Percentiles rank a stretch among this genome's conserved stretches.
Evolutionary conservation across 495 filamentous ascomycete genomes (phyloP).

Genomic region (Lophium mytilinum): DNA sequence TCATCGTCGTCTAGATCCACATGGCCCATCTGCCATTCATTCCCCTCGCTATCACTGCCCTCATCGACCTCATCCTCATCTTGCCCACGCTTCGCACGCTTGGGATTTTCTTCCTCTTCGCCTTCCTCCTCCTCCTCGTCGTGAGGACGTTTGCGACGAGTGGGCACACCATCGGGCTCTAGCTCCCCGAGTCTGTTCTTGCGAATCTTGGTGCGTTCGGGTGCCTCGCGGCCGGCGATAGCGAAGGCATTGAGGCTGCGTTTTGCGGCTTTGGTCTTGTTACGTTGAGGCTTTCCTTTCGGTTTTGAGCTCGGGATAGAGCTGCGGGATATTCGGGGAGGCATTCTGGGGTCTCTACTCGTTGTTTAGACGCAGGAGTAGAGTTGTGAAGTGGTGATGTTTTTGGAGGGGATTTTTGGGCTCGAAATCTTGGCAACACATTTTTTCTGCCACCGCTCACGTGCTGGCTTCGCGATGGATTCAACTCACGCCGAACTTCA

Average conservation of each 20-base stretch:
- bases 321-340: constrained; percentile 25
- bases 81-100: constrained; percentile 8
- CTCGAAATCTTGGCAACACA: constrained; percentile 18
- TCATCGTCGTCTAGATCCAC: constrained; percentile 42
- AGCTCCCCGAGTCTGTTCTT: constrained; percentile 51
- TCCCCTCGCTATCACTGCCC: constrained; percentile 80
- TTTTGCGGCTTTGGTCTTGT: constrained; percentile 34
- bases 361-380: not conserved
- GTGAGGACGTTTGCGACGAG: constrained; percentile 38
- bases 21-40: constrained; percentile 77
- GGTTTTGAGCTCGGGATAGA: constrained; percentile 6
- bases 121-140: constrained; percentile 41
- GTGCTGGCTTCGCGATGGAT: not conserved
- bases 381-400: not conserved
- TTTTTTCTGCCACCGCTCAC: constrained; percentile 1
- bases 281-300: constrained; percentile 19
- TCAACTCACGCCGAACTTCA: not conserved
- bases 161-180: constrained; percentile 39
- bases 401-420: not conserved
- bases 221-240: constrained; percentile 61
- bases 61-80: constrained; percentile 35
- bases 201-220: constrained; percentile 43
- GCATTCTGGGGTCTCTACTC: constrained; percentile 4
- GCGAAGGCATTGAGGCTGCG: constrained; percentile 76
- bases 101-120: constrained; percentile 39